phyloP scores from a whole-genome alignment of 23 red algal species.

The Gracilaria vermiculophylla region DNA sequence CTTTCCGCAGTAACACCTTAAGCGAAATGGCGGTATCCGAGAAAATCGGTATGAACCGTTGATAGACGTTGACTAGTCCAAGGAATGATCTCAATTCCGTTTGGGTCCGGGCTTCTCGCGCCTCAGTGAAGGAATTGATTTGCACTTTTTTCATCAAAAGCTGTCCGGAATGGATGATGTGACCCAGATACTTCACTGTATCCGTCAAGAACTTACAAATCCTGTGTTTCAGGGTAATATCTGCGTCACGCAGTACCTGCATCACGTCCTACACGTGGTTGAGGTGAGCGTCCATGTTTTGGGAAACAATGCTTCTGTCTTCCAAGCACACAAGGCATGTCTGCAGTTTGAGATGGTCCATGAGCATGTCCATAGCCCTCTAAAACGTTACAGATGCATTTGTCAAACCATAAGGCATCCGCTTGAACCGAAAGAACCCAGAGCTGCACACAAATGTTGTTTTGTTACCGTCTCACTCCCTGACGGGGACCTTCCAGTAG shows the following conservation, averaged over 20 bases:
- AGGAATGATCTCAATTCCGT: conserved; percentile 19
- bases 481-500: conserved; percentile 26
- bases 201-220: conserved; percentile 42
- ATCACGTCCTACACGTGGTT: conserved; percentile 13
- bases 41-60: background rate
- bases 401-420: conserved; percentile 43
- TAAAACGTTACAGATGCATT: conserved; percentile 51
- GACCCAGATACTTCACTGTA: conserved; percentile 12
- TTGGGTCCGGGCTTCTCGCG: background rate
- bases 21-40: background rate
- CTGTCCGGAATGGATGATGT: background rate
- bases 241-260: background rate
- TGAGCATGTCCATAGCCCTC: conserved; percentile 25
- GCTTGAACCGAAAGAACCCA: conserved; percentile 15
- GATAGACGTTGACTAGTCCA: conserved; percentile 1
- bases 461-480: background rate
- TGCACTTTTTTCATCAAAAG: background rate
- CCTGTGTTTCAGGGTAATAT: conserved; percentile 13
- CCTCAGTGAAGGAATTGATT: background rate
- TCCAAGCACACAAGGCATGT: conserved; percentile 46
- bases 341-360: background rate
- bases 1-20: conserved; percentile 11
- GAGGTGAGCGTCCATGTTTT: conserved; percentile 22
- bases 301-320: conserved; percentile 30
- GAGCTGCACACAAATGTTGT: conserved; percentile 34